A percentile compares a stretch with the other conserved stretches of the same genome.
These are phyloP conservation scores for Sodiomyces alkalinus DNA, from an alignment of 2,329 filamentous ascomycete genomes.

Conservation along the genomic window DNA sequence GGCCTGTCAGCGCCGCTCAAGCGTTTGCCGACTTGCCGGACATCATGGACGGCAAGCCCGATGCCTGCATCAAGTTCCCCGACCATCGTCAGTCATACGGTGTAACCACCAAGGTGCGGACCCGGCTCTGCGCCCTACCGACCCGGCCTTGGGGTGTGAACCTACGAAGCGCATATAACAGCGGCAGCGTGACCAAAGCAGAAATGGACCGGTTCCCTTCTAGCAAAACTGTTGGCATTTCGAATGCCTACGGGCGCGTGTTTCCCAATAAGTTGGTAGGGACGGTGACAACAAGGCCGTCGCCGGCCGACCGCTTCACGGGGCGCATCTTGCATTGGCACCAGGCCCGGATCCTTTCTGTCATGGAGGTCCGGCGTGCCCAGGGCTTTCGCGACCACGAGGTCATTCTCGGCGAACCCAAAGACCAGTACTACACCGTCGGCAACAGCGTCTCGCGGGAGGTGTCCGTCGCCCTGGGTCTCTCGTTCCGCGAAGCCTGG, in stretches of 20 bases:
- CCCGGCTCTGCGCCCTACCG: constrained; percentile 43
- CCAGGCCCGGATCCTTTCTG: constrained; percentile 42
- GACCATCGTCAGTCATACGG: constrained; percentile 46
- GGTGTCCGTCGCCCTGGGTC: constrained; percentile 50
- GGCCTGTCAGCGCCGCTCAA: constrained; percentile 35
- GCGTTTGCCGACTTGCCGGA: constrained; percentile 44
- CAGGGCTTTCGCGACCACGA: constrained; percentile 60
- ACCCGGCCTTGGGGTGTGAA: constrained; percentile 38
- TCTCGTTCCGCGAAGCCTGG: constrained; percentile 46
- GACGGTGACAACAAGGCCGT: constrained; percentile 44
- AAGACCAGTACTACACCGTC: constrained; percentile 47
- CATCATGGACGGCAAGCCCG: constrained; percentile 44
- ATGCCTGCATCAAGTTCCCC: constrained; percentile 48
- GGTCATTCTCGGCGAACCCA: constrained; percentile 43
- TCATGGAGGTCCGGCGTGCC: constrained; percentile 52
- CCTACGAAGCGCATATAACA: constrained; percentile 29
- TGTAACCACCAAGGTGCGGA: constrained; percentile 21
- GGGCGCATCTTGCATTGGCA: constrained; percentile 49
- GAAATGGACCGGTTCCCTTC: constrained; percentile 26
- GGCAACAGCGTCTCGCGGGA: constrained; percentile 65
- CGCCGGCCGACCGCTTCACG: constrained; percentile 36
- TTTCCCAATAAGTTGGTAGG: constrained; percentile 36
- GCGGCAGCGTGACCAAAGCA: constrained; percentile 20
- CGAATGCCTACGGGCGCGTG: constrained; percentile 37
- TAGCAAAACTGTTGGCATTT: constrained; percentile 6